These are phyloP conservation scores for Pythium plurisporium DNA, from an alignment of 352 stramenopile species.

Conservation along the genomic window DNA sequence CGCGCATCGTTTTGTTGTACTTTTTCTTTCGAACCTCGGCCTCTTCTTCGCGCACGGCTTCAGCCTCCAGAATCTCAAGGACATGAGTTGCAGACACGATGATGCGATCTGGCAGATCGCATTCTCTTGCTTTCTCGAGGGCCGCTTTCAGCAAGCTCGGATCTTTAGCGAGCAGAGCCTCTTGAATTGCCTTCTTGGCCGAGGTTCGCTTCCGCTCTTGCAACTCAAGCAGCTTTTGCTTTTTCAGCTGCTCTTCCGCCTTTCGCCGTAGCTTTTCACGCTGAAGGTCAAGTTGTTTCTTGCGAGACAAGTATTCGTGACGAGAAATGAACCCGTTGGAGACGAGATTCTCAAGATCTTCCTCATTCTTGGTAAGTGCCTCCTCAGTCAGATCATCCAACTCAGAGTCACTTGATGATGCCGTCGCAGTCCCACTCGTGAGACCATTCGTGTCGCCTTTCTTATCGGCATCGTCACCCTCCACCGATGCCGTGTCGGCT, in stretches of 20 bases:
- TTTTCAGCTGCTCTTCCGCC: constrained; percentile 56
- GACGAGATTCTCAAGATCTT: constrained; percentile 67
- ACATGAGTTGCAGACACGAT: constrained; percentile 73
- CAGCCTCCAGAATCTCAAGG: constrained; percentile 69
- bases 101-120: constrained; percentile 48
- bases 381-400: constrained; percentile 67
- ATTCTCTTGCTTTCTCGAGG: constrained; percentile 77
- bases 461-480: constrained; percentile 35
- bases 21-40: constrained; percentile 55
- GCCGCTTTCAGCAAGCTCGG: constrained; percentile 37
- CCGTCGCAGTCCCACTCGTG: constrained; percentile 9
- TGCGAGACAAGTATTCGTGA: constrained; percentile 74
- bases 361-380: constrained; percentile 58
- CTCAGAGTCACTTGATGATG: constrained; percentile 56
- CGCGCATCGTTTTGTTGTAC: constrained; percentile 52
- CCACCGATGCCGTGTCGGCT: constrained; percentile 13
- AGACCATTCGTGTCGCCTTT: constrained; percentile 24
- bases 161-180: constrained; percentile 61
- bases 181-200: constrained; percentile 68
- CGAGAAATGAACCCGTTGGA: constrained; percentile 62
- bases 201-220: constrained; percentile 47
- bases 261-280: constrained; percentile 53
- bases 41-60: constrained; percentile 63
- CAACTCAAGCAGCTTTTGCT: constrained; percentile 63
- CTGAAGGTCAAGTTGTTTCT: constrained; percentile 67